Evolutionary conservation across 2,329 filamentous ascomycete genomes (phyloP), one percentile per base, ranked within the genome.

Genomic region (Coniochaeta ligniaria): DNA sequence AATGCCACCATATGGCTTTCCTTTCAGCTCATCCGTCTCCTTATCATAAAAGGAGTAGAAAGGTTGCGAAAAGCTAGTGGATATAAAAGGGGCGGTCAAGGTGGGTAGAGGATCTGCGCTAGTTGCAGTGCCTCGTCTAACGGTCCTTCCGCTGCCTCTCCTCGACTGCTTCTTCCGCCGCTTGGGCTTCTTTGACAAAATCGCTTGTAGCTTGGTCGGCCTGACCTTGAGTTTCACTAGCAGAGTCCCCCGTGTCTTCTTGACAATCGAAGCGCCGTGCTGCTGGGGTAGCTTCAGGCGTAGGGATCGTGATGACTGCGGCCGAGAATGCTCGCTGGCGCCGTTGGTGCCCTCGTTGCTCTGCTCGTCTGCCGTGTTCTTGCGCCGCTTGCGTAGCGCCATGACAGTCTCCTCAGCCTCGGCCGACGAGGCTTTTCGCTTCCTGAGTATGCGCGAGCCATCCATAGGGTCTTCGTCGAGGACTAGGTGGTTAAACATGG

Each of bases 1-100:
- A 58, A 99, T 96, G 1, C 95, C 95, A 31, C 95, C 95, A 66
- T 98, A 99, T 0, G 95, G 95, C 71, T 96, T 98, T 57, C 90
- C 90, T 72, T 96, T 96, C 43, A 87, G 79, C 68, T 98, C 93
- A 62, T 97, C 93, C 20, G 86, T 86, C 67, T 97, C 94, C 65
- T 90, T 91, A 66, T 97, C 94, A 63, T 90, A 89, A 65, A 97
- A 93, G 0, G 91, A 91, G 67, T 94, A 94, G 70, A 96, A 94
- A 1, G 91, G 90, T 63, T 92, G 89, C 1, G 86, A 85, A 69
- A 91, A 93, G 47, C 74, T 76, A 67, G 84, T 72, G 69, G 82
- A 69, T 71, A 83, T 73, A 75, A 85, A 76, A 74, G 88, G 70
- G 74, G 88, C 70, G 72, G 80, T 84, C 70, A 80, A 80, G 43